Percentiles rank a stretch among this genome's conserved stretches.
These are phyloP conservation scores for Pythium graminicola DNA, from an alignment of 352 stramenopile species.

Conservation along the genomic window DNA sequence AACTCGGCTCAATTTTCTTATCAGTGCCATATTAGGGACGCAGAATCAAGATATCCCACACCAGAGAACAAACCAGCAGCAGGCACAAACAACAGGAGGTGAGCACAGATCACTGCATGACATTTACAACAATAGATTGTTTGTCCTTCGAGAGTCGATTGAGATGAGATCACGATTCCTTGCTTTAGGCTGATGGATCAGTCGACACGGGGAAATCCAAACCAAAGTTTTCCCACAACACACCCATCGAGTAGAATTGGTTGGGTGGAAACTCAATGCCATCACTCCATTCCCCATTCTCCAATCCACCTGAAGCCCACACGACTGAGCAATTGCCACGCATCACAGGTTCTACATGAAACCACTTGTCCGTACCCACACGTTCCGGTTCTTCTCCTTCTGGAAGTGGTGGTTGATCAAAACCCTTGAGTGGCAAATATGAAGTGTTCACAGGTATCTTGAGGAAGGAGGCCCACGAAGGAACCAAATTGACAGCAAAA, in stretches of 20 bases:
- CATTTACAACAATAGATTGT: no score
- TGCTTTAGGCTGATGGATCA: background rate
- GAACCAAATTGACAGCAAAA: constrained; percentile 4
- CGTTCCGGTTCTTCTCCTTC: constrained; percentile 7
- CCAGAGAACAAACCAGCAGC: no score
- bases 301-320: background rate
- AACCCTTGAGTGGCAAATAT: constrained; percentile 2
- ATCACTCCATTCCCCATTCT: constrained; percentile 8
- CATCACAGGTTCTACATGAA: background rate
- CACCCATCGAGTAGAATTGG: constrained; percentile 1
- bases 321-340: constrained; percentile 6
- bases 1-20: constrained; percentile 50
- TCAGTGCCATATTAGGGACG: constrained; percentile 53
- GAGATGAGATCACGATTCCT: no score
- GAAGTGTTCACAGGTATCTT: background rate
- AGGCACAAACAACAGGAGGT: no score
- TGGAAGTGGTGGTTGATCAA: constrained; percentile 6
- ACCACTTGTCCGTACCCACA: constrained; percentile 6
- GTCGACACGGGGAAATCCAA: constrained; percentile 3
- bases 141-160: no score
- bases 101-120: no score
- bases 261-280: background rate
- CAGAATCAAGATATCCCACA: no score
- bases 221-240: background rate
- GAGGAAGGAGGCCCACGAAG: constrained; percentile 1